Evolutionary conservation across 2,329 filamentous ascomycete species (phyloP).

Genomic region (Helminthosporium solani): DNA sequence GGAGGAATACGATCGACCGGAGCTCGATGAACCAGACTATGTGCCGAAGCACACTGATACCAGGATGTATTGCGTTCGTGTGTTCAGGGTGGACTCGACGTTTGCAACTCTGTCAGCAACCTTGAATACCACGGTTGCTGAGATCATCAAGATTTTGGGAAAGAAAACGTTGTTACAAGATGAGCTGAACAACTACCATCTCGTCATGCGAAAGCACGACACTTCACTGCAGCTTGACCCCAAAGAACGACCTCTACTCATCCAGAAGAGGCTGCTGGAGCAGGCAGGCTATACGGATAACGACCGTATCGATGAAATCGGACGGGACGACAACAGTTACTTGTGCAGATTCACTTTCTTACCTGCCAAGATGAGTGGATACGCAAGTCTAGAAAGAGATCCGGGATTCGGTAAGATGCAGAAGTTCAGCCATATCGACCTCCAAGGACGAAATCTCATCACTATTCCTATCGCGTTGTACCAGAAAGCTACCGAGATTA

Average conservation of each 20-base stretch:
- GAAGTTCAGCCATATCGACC: slow-evolving; percentile 91
- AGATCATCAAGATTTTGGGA: slow-evolving; percentile 85
- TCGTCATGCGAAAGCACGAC: slow-evolving; percentile 91
- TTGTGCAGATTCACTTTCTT: slow-evolving; percentile 94
- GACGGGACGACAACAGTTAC: slow-evolving; percentile 95
- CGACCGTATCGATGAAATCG: slow-evolving; percentile 88
- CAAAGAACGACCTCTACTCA: slow-evolving; percentile 78
- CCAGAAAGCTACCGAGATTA: slow-evolving; percentile 87
- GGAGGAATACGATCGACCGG: slow-evolving; percentile 59
- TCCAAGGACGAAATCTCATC: slow-evolving; percentile 84
- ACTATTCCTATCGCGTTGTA: slow-evolving; percentile 95
- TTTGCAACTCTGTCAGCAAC: slow-evolving; percentile 88
- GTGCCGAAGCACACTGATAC: slow-evolving; percentile 70
- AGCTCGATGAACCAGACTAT: slow-evolving; percentile 68
- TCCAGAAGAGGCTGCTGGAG: slow-evolving; percentile 88
- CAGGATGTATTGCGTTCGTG: slow-evolving; percentile 83
- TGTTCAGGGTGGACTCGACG: slow-evolving; percentile 90
- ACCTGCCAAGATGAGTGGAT: slow-evolving; percentile 83
- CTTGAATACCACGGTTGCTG: slow-evolving; percentile 79
- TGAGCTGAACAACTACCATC: slow-evolving; percentile 89
- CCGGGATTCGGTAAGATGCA: slow-evolving; percentile 77
- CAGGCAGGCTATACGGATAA: slow-evolving; percentile 87
- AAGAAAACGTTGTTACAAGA: slow-evolving; percentile 94
- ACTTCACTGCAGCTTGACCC: slow-evolving; percentile 77
- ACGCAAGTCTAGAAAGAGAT: slow-evolving; percentile 69